These are phyloP conservation scores for Beauveria bassiana DNA, from an alignment of 2,329 filamentous ascomycete species.

Conservation along the genomic window DNA sequence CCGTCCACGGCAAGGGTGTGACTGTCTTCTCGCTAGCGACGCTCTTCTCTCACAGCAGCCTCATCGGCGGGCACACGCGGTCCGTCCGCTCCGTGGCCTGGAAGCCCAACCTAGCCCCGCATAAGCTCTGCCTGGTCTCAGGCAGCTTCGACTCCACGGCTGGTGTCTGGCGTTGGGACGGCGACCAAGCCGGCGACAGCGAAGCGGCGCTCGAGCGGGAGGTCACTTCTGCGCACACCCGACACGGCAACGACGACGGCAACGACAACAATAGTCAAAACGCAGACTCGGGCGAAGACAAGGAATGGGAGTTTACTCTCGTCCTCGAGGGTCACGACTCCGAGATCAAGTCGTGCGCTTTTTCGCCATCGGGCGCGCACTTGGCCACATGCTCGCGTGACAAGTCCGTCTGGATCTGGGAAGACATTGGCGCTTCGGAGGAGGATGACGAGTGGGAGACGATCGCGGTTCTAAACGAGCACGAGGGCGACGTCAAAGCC, in stretches of 20 bases:
- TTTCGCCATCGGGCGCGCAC: constrained; percentile 65
- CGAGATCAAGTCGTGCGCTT: constrained; percentile 77
- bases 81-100: constrained; percentile 81
- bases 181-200: constrained; percentile 25
- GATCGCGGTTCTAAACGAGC: constrained; percentile 87
- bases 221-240: constrained; percentile 1
- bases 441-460: constrained; percentile 96
- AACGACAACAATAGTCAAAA: constrained; percentile 20
- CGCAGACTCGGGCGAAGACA: constrained; percentile 51
- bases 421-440: constrained; percentile 66
- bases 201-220: constrained; percentile 7
- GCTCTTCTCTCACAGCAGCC: constrained; percentile 68
- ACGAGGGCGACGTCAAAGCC: constrained; percentile 90
- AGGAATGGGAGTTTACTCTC: constrained; percentile 88
- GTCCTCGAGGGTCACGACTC: constrained; percentile 93
- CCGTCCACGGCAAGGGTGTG: constrained; percentile 77
- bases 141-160: constrained; percentile 92
- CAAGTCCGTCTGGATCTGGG: constrained; percentile 98
- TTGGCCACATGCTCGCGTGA: constrained; percentile 88
- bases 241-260: constrained; percentile 17
- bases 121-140: constrained; percentile 73
- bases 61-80: constrained; percentile 83
- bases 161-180: constrained; percentile 68
- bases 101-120: constrained; percentile 62
- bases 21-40: constrained; percentile 83